Evolutionary conservation across 1,284 basidiomycete genomes (phyloP).

Genomic region (Sporisorium exsertum): DNA sequence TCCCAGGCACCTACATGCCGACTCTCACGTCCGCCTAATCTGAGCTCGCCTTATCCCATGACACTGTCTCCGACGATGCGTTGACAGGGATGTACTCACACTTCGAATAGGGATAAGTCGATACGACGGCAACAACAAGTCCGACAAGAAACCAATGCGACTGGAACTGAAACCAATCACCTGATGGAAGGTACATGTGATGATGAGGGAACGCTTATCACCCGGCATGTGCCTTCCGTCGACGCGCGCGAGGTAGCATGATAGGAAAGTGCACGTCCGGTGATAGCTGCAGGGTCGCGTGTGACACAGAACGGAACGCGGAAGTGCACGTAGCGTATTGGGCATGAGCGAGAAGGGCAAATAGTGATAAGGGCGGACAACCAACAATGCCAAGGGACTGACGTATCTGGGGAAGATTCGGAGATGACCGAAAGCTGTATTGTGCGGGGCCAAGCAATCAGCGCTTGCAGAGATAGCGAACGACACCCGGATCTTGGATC

Average conservation of each 20-base stretch:
- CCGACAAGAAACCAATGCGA: no score
- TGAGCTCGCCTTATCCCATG: no score
- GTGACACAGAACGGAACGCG: not conserved
- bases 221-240: not conserved
- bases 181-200: not conserved
- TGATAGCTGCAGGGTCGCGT: conserved; percentile 29
- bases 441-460: conserved; percentile 47
- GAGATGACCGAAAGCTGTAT: conserved; percentile 34
- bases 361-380: not conserved
- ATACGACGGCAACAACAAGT: no score
- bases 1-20: not conserved
- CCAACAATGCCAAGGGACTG: not conserved
- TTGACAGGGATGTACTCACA: no score
- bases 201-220: conserved; percentile 1
- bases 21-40: not conserved
- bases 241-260: not conserved
- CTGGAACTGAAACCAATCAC: no score
- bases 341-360: not conserved
- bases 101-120: no score
- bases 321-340: not conserved
- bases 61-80: no score
- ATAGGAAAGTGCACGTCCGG: not conserved
- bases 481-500: conserved; percentile 32
- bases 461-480: conserved; percentile 23
- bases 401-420: conserved; percentile 30